phyloP scores from a whole-genome alignment of 331 rosid species.

The Arachis monticola region DNA sequence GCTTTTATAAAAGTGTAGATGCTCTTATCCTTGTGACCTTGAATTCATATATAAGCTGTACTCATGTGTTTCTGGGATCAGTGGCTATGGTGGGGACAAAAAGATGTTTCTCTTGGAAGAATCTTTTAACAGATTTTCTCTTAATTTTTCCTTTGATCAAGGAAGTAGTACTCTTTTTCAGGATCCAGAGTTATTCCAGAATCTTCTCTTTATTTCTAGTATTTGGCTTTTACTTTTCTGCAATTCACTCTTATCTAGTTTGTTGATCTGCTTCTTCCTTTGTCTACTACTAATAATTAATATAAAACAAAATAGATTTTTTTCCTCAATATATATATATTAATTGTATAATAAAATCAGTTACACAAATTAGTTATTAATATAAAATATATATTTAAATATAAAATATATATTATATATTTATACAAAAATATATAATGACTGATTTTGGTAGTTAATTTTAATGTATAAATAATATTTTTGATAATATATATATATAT shows the following conservation, averaged over 20 bases:
- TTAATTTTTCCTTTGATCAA: slow-evolving; percentile 44
- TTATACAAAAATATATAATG: too few species aligned
- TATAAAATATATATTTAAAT: too few species aligned
- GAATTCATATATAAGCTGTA: slow-evolving; percentile 18
- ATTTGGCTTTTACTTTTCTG: background rate
- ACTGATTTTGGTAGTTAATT: too few species aligned
- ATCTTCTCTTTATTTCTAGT: slow-evolving; percentile 13
- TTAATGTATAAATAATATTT: too few species aligned
- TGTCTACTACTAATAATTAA: background rate
- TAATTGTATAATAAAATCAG: too few species aligned
- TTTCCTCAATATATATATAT: too few species aligned
- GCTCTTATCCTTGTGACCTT: slow-evolving; percentile 14
- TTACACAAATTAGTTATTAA: too few species aligned
- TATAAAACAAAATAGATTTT: background rate
- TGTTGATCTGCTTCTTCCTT: slow-evolving; percentile 7
- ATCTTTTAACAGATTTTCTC: slow-evolving; percentile 38
- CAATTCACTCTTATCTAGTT: slow-evolving; percentile 15
- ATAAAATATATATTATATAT: too few species aligned
- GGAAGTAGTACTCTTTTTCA: slow-evolving; percentile 36
- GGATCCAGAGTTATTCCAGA: slow-evolving; percentile 20
- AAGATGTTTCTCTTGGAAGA: slow-evolving; percentile 37
- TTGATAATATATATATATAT: too few species aligned
- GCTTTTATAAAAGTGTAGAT: slow-evolving; percentile 38
- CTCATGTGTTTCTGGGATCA: slow-evolving; percentile 39
- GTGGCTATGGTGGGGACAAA: slow-evolving; percentile 47